A percentile compares a stretch with the other conserved stretches of the same genome.
These are phyloP conservation scores for Podospora bellae-mahoneyi DNA, from an alignment of 495 filamentous ascomycete genomes.

Conservation along the genomic window DNA sequence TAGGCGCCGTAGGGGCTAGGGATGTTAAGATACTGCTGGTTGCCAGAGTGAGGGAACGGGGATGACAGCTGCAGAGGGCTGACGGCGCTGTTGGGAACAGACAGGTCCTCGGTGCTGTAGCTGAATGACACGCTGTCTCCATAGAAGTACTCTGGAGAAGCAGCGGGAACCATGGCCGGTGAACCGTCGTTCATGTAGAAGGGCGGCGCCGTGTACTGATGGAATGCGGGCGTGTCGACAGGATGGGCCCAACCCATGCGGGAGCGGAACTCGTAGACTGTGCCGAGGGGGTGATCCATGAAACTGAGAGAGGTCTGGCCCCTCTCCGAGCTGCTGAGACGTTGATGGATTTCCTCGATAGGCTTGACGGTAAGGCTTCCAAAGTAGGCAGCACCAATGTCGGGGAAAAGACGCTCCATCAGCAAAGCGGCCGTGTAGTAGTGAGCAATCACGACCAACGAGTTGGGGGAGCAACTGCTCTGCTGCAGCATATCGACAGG, in stretches of 20 bases:
- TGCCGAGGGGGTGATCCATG: constrained; percentile 63
- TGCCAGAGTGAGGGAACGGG: constrained; percentile 32
- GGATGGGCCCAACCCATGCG: constrained; percentile 61
- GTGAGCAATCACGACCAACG: constrained; percentile 80
- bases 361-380: constrained; percentile 70
- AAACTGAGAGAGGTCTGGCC: constrained; percentile 51
- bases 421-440: constrained; percentile 85
- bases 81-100: constrained; percentile 41
- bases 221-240: constrained; percentile 51
- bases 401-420: constrained; percentile 86
- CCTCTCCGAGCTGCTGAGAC: constrained; percentile 45
- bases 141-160: constrained; percentile 42
- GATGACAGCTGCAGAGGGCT: constrained; percentile 52
- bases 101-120: constrained; percentile 55
- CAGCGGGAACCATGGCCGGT: constrained; percentile 36
- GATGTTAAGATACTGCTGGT: constrained; percentile 53
- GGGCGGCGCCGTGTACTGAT: constrained; percentile 47
- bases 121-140: constrained; percentile 51
- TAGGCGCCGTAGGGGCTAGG: constrained; percentile 54
- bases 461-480: constrained; percentile 56
- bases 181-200: constrained; percentile 44
- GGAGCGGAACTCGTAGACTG: constrained; percentile 56
- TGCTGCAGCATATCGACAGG: constrained; percentile 66
- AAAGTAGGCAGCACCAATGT: constrained; percentile 83
- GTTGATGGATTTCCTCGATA: constrained; percentile 73